These are phyloP conservation scores for Aspergillus uvarum DNA, from an alignment of 2,329 filamentous ascomycete genomes.

Conservation along the genomic window DNA sequence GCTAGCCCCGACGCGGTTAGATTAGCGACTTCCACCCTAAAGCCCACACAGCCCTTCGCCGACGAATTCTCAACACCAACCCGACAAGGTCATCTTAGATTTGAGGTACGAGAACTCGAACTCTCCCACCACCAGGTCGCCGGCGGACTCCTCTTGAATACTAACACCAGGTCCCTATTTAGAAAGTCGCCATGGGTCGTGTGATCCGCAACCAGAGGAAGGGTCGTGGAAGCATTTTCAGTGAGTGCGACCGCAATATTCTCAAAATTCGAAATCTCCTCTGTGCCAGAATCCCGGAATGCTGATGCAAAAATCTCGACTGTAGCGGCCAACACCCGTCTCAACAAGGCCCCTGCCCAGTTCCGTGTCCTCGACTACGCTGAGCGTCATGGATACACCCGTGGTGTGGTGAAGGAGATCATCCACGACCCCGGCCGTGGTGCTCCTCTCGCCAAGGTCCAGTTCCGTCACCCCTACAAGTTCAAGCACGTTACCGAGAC, in stretches of 20 bases:
- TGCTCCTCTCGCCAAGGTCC: conserved; percentile 93
- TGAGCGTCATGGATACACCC: conserved; percentile 96
- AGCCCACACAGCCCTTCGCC: conserved; percentile 45
- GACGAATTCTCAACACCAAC: conserved; percentile 44
- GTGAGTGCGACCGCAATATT: conserved; percentile 52
- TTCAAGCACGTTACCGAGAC: conserved; percentile 98
- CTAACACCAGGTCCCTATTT: conserved; percentile 36
- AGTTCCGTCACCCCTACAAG: conserved; percentile 97
- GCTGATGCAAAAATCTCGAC: conserved; percentile 34
- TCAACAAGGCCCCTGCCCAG: conserved; percentile 93
- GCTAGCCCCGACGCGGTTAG: conserved; percentile 42
- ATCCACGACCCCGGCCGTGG: conserved; percentile 98
- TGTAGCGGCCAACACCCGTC: conserved; percentile 75
- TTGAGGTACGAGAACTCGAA: conserved; percentile 42
- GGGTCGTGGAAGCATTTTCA: conserved; percentile 77
- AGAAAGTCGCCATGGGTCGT: conserved; percentile 60
- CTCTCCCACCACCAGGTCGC: conserved; percentile 32
- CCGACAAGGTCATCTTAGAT: conserved; percentile 46
- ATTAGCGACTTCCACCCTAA: conserved; percentile 48
- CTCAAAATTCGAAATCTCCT: conserved; percentile 10
- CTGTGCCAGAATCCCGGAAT: conserved; percentile 19
- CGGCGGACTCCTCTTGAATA: conserved; percentile 30
- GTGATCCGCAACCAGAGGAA: conserved; percentile 77
- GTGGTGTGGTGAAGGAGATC: conserved; percentile 97
- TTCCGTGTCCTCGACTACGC: conserved; percentile 96